A percentile compares a stretch with the other conserved stretches of the same genome.
Conservation (phyloP, 1,284 basidiomycete species). For the Testicularia cyperi region DNA sequence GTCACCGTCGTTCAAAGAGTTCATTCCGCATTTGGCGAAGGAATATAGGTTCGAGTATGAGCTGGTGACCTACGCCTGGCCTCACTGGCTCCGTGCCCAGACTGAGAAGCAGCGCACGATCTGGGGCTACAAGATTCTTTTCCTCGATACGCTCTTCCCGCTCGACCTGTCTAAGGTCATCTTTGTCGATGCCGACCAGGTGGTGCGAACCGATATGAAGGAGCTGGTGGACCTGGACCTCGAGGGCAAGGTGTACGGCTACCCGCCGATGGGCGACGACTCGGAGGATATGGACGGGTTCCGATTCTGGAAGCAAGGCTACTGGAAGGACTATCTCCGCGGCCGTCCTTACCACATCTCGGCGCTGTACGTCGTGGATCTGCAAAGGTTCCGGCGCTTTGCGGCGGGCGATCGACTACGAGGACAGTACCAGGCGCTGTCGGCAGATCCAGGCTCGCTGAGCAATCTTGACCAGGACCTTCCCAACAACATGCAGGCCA, state of each 20-base stretch:
- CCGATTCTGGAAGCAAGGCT: conserved; percentile 90
- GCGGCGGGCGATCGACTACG: conserved; percentile 78
- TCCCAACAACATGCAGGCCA: conserved; percentile 52
- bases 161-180: conserved; percentile 97
- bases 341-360: conserved; percentile 52
- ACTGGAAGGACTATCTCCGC: conserved; percentile 54
- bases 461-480: conserved; percentile 85
- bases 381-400: conserved; percentile 83
- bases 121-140: conserved; percentile 99
- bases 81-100: conserved; percentile 91
- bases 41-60: conserved; percentile 94
- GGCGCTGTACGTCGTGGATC: conserved; percentile 91
- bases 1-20: conserved; percentile 94
- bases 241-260: conserved; percentile 69
- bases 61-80: conserved; percentile 98
- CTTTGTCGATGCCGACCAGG: conserved; percentile 86
- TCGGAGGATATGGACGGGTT: conserved; percentile 90
- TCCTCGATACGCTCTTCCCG: conserved; percentile 96
- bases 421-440: conserved; percentile 86
- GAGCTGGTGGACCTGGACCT: conserved; percentile 88
- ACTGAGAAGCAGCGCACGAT: conserved; percentile 97
- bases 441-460: conserved; percentile 87
- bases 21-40: conserved; percentile 85
- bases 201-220: conserved; percentile 90
- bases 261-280: conserved; percentile 96